Evolutionary conservation across 306 rosid genomes (phyloP).

Genomic region (Echinosophora koreensis): DNA sequence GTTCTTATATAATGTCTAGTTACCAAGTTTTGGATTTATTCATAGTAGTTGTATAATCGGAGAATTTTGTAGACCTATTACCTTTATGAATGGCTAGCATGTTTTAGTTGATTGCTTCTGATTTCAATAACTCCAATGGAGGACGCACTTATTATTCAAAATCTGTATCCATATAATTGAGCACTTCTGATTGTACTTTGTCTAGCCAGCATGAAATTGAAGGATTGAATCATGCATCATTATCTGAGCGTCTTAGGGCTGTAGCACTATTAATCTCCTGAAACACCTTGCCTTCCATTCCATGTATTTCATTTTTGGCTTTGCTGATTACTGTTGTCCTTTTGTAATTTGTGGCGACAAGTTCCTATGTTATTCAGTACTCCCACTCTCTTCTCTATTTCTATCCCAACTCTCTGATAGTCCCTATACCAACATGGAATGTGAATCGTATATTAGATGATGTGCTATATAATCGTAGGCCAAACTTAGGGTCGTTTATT

Average conservation of each 20-base stretch:
- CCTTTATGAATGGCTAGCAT: conserved; percentile 1
- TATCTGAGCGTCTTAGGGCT: neutral
- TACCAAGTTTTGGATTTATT: conserved; percentile 38
- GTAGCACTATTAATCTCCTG: neutral
- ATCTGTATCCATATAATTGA: neutral
- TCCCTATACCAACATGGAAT: too few species aligned
- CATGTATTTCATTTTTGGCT: neutral
- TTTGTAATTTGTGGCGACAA: too few species aligned
- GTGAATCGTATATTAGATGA: too few species aligned
- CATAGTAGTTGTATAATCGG: conserved; percentile 36
- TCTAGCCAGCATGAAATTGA: conserved; percentile 6
- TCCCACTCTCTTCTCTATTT: neutral
- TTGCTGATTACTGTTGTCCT: neutral
- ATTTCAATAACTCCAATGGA: conserved; percentile 13
- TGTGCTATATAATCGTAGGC: too few species aligned
- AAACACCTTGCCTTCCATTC: neutral
- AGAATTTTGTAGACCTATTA: conserved; percentile 17
- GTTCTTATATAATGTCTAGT: conserved; percentile 21
- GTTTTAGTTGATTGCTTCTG: conserved; percentile 10
- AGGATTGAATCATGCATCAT: conserved; percentile 4
- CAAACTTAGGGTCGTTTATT: too few species aligned
- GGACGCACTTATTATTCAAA: neutral
- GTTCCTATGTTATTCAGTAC: too few species aligned
- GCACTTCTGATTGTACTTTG: neutral
- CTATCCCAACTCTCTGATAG: neutral